A percentile compares a stretch with the other conserved stretches of the same genome.
These are phyloP conservation scores for Diplodia scrobiculata DNA, from an alignment of 2,329 filamentous ascomycete species.

Conservation along the genomic window DNA sequence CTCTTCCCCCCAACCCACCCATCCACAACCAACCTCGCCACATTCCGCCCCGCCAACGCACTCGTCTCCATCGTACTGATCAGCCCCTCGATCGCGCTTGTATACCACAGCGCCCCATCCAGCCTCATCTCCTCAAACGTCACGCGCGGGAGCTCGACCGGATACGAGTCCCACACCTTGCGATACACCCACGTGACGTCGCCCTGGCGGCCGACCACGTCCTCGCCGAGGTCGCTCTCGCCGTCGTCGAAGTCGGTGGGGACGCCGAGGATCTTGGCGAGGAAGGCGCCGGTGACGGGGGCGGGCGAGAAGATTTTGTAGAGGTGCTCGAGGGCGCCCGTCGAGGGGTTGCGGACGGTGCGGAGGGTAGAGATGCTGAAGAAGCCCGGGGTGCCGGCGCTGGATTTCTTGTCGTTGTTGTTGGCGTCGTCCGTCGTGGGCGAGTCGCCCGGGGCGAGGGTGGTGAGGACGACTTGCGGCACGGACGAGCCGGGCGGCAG, in stretches of 20 bases:
- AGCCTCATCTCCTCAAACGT: constrained; percentile 75
- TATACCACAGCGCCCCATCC: constrained; percentile 64
- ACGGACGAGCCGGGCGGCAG: constrained; percentile 60
- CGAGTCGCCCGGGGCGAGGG: constrained; percentile 64
- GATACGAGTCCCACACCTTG: constrained; percentile 81
- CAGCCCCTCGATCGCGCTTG: constrained; percentile 79
- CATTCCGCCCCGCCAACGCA: constrained; percentile 85
- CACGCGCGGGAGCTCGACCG: constrained; percentile 77
- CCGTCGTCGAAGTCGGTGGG: constrained; percentile 39
- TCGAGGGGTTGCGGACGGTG: constrained; percentile 60
- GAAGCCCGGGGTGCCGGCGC: constrained; percentile 71
- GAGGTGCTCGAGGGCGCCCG: constrained; percentile 53
- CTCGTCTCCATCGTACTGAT: constrained; percentile 98
- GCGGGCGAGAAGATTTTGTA: constrained; percentile 69
- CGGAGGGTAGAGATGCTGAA: constrained; percentile 80
- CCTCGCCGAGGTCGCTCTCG: constrained; percentile 33
- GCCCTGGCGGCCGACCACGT: constrained; percentile 37
- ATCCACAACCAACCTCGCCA: constrained; percentile 70
- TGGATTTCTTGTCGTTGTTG: constrained; percentile 36
- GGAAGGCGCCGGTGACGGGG: constrained; percentile 51
- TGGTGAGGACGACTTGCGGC: constrained; percentile 80
- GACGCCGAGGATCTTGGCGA: constrained; percentile 53
- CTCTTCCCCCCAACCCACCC: constrained; percentile 49
- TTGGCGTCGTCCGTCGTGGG: constrained; percentile 53
- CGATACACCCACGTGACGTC: constrained; percentile 75